These are phyloP conservation scores for Alternaria sp. DNA, from an alignment of 2,329 filamentous ascomycete species.

Conservation along the genomic window DNA sequence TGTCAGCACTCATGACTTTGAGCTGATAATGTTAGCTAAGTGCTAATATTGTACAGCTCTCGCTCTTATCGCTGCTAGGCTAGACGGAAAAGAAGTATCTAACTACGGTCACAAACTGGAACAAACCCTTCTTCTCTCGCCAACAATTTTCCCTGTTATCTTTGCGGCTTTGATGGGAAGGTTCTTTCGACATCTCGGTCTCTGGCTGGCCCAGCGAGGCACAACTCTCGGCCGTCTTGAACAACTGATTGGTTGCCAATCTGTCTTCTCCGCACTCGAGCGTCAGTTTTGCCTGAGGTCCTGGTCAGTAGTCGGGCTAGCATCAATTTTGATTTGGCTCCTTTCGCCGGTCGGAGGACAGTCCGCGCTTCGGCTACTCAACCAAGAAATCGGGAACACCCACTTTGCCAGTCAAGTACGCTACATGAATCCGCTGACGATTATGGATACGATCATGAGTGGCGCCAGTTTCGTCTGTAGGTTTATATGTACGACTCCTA, in stretches of 20 bases:
- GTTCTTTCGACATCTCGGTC: constrained; percentile 37
- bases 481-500: not conserved
- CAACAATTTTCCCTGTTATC: constrained; percentile 43
- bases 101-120: constrained; percentile 22
- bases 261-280: constrained; percentile 43
- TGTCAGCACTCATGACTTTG: not conserved
- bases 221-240: constrained; percentile 41
- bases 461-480: constrained; percentile 22
- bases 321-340: constrained; percentile 38
- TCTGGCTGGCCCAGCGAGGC: constrained; percentile 41
- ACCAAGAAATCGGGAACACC: constrained; percentile 24
- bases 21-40: no score
- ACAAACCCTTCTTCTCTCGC: constrained; percentile 29
- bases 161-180: constrained; percentile 45
- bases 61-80: constrained; percentile 33
- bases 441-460: constrained; percentile 20
- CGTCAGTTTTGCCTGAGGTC: constrained; percentile 39
- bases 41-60: constrained; percentile 31
- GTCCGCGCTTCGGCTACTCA: constrained; percentile 39
- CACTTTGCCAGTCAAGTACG: constrained; percentile 23
- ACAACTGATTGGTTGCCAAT: constrained; percentile 42
- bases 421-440: constrained; percentile 31
- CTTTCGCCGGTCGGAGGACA: constrained; percentile 45
- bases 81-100: constrained; percentile 31
- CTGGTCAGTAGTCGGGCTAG: constrained; percentile 36